Evolutionary conservation across 495 filamentous ascomycete genomes (phyloP).

Genomic region (Aspergillus ostianus): DNA sequence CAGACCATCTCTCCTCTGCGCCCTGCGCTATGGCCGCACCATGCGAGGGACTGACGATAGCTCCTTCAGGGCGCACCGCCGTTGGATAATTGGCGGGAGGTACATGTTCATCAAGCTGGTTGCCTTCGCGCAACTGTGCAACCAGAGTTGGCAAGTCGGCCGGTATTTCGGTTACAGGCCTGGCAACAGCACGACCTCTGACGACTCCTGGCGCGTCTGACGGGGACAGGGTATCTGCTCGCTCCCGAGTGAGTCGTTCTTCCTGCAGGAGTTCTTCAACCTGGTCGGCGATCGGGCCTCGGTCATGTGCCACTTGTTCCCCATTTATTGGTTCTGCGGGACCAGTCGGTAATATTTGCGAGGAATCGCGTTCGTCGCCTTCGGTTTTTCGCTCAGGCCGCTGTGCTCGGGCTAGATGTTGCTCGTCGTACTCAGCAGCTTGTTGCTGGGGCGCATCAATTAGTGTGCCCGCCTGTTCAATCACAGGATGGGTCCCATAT

Average conservation of each 20-base stretch:
- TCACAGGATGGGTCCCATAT: neutral
- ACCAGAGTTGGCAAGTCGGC: conserved; percentile 1
- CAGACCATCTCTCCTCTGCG: neutral
- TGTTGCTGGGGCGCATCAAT: neutral
- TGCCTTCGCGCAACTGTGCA: conserved; percentile 4
- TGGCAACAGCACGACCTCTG: neutral
- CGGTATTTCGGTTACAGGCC: conserved; percentile 1
- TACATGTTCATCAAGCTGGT: conserved; percentile 1
- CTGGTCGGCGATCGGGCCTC: conserved; percentile 3
- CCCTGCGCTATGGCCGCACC: neutral
- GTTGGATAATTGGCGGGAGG: neutral
- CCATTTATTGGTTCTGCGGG: conserved; percentile 1
- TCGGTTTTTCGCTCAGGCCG: neutral
- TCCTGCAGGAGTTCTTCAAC: conserved; percentile 1
- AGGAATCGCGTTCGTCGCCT: conserved; percentile 3
- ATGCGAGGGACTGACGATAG: neutral
- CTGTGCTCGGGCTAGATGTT: too few species aligned
- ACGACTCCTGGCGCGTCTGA: neutral
- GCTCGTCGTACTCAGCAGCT: too few species aligned
- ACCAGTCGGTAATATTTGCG: conserved; percentile 3
- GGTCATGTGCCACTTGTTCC: neutral
- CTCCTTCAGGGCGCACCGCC: conserved; percentile 1
- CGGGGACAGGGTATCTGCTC: conserved; percentile 2
- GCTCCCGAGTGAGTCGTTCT: conserved; percentile 1
- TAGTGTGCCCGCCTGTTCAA: neutral